Percentiles rank a stretch among this genome's conserved stretches.
Evolutionary conservation across 1,284 basidiomycete species (phyloP).

Genomic region (Phellopilus nigrolimitatus): DNA sequence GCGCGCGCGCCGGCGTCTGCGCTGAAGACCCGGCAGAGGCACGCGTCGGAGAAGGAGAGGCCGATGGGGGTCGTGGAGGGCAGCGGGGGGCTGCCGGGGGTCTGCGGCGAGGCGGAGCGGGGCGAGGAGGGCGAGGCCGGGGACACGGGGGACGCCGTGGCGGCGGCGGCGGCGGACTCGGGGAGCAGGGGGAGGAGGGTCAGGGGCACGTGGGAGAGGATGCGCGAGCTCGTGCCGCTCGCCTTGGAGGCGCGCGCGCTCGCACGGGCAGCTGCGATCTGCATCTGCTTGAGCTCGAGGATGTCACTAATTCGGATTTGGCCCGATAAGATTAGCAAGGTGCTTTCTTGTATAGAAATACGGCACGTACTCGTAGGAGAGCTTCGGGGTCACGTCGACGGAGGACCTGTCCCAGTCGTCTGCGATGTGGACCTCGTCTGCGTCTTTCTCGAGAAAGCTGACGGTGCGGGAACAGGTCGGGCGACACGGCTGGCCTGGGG

Average conservation of each 20-base stretch:
- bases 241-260: slow-evolving; percentile 37
- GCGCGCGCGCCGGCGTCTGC: slow-evolving; percentile 7
- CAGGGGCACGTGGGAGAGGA: slow-evolving; percentile 48
- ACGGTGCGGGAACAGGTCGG: slow-evolving; percentile 31
- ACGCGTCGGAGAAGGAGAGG: slow-evolving; percentile 7
- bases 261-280: slow-evolving; percentile 51
- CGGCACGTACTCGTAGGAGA: slow-evolving; percentile 47
- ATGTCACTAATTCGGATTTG: slow-evolving; percentile 40
- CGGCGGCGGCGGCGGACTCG: slow-evolving; percentile 21
- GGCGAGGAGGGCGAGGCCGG: slow-evolving; percentile 19
- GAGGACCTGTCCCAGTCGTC: slow-evolving; percentile 71
- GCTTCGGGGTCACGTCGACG: slow-evolving; percentile 41
- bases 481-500: slow-evolving; percentile 1
- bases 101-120: slow-evolving; percentile 4
- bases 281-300: slow-evolving; percentile 59
- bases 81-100: not conserved
- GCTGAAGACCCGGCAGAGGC: slow-evolving; percentile 11
- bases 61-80: not conserved
- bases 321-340: slow-evolving; percentile 1
- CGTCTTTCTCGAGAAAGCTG: slow-evolving; percentile 46
- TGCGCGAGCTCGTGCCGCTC: slow-evolving; percentile 33
- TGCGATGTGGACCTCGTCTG: slow-evolving; percentile 52
- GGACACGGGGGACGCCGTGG: slow-evolving; percentile 19
- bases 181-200: slow-evolving; percentile 45
- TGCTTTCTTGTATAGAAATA: not conserved